Base-by-base conservation (phyloP, 140 eudicot genomes). In the Flaveria floridana region DNA sequence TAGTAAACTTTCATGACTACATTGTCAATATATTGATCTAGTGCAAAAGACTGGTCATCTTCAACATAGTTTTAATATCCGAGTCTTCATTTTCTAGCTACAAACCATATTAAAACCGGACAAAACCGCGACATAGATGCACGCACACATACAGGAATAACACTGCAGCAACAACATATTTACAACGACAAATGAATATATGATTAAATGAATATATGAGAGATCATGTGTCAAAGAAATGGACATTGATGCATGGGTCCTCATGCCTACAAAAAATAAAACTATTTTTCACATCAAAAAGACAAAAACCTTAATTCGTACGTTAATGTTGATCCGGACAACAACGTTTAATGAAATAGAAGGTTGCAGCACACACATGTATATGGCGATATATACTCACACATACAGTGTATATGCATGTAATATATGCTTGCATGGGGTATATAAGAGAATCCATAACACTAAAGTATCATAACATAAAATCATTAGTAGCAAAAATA, bases 341-440 rank as follows among this genome's bases (percentile, higher is more conserved):
- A 63, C 12, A 63, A 63, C 46, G 30, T 63, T 63, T 63, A 63
- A 63, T 63, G 68, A 63, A 28, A 63, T 63, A 39, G 66, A 61
- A 61, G 66, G 26, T 25, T 61, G 66, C 42, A 25, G 41, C 66
- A 61, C 19, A 57, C 64, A 23, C 41, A 59, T 59, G 39, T 59
- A 25, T 59, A 42, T 42, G 66, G 66, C 23, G 66, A 62, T 14
- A 12, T 3, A 28, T 11, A 26, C 12, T 14, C 6, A 30, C 10
- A 63, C 6, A 26, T 14, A 14, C 3, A 30, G 39, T 30, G 39
- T 30, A 4, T 30, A 30, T 30, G n/a, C n/a, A n/a, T n/a, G 6
- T 30, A 30, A 26, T 18, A 58, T 58, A 58, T 58, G 67, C 67
- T 25, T 61, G 14, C 67, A 61, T 30, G 39, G 7, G 6, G 39